These are phyloP conservation scores for Aureobasidium musti DNA, from an alignment of 2,329 filamentous ascomycete genomes.

Conservation along the genomic window DNA sequence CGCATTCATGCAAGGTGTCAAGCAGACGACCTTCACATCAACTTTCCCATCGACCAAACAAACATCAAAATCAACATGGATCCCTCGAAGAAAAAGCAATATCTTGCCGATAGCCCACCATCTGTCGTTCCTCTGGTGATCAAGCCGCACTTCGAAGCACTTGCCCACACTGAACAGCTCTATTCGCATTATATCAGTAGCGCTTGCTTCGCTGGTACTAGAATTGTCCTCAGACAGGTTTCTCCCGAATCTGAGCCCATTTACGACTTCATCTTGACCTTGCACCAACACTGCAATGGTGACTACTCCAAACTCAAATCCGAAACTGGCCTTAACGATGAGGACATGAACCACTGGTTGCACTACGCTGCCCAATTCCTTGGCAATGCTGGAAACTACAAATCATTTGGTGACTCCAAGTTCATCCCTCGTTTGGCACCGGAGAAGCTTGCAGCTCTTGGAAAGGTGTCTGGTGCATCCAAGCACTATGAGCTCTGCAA, in stretches of 20 bases:
- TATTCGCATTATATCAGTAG: constrained; percentile 61
- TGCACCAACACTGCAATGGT: constrained; percentile 52
- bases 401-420: constrained; percentile 54
- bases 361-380: constrained; percentile 53
- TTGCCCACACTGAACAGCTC: constrained; percentile 70
- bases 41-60: background rate
- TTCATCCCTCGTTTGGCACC: constrained; percentile 53
- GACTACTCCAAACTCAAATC: constrained; percentile 52
- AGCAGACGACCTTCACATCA: background rate
- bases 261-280: constrained; percentile 57
- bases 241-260: constrained; percentile 55
- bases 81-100: constrained; percentile 60
- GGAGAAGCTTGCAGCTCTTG: constrained; percentile 49
- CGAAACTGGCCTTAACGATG: constrained; percentile 46
- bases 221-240: constrained; percentile 56
- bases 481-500: constrained; percentile 49
- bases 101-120: constrained; percentile 87
- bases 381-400: constrained; percentile 58
- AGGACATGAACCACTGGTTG: constrained; percentile 46
- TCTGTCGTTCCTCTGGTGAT: constrained; percentile 85
- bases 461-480: constrained; percentile 44
- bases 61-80: constrained; percentile 42
- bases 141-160: constrained; percentile 84
- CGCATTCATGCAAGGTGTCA: constrained; percentile 25
- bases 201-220: constrained; percentile 52